These are phyloP conservation scores for Pythium aphanidermatum DNA, from an alignment of 352 stramenopile genomes.

Conservation along the genomic window DNA sequence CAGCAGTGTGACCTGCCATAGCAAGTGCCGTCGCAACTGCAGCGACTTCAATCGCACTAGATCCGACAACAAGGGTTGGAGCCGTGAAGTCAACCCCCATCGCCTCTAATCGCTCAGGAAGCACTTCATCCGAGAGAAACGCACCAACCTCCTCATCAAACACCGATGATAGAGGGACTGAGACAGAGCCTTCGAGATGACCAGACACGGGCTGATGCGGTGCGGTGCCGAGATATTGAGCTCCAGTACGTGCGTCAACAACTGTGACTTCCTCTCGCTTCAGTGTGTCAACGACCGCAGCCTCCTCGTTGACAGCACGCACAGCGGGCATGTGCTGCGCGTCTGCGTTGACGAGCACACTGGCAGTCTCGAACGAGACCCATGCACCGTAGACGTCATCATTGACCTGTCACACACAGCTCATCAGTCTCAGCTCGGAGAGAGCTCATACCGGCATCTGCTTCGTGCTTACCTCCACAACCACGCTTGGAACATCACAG, in stretches of 20 bases:
- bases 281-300: constrained; percentile 24
- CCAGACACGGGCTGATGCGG: constrained; percentile 34
- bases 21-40: constrained; percentile 51
- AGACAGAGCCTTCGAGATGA: constrained; percentile 44
- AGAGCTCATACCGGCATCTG: too few species aligned
- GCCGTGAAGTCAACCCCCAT: constrained; percentile 32
- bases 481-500: constrained; percentile 4
- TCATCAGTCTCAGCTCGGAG: too few species aligned
- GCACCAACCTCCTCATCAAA: constrained; percentile 31
- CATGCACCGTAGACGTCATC: constrained; percentile 2
- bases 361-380: constrained; percentile 10
- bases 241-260: constrained; percentile 41
- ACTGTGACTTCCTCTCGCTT: constrained; percentile 33
- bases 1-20: constrained; percentile 26
- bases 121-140: constrained; percentile 30
- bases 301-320: constrained; percentile 14
- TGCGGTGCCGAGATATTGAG: constrained; percentile 44
- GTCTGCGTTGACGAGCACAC: not conserved
- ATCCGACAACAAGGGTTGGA: constrained; percentile 38
- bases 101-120: constrained; percentile 34
- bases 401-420: constrained; percentile 7
- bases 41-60: constrained; percentile 43
- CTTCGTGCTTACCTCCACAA: constrained; percentile 10
- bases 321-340: not conserved
- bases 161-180: constrained; percentile 43